These are phyloP conservation scores for Aspergillus amoenus DNA, from an alignment of 2,329 filamentous ascomycete species.

Conservation along the genomic window DNA sequence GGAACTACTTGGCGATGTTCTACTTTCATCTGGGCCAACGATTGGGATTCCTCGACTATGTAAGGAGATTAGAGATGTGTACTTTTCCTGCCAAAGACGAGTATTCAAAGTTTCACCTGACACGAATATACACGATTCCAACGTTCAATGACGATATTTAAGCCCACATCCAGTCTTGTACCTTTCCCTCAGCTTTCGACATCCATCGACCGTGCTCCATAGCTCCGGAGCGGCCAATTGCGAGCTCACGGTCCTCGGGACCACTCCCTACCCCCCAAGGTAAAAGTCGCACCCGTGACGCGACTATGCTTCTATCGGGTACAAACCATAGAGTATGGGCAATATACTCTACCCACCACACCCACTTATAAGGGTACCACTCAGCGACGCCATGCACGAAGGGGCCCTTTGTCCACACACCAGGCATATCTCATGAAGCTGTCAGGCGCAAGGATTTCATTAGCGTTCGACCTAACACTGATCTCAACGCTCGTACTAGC, in stretches of 20 bases:
- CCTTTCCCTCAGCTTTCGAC: too few species aligned
- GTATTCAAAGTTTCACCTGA: not conserved
- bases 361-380: conserved; percentile 36
- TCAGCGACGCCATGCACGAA: conserved; percentile 54
- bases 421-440: conserved; percentile 36
- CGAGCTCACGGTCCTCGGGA: conserved; percentile 43
- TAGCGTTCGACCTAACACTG: conserved; percentile 19
- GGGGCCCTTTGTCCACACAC: conserved; percentile 43
- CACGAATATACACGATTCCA: not conserved
- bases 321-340: conserved; percentile 53
- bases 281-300: conserved; percentile 41
- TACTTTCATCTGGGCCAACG: conserved; percentile 74
- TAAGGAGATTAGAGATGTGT: not conserved
- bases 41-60: conserved; percentile 51
- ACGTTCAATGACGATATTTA: not conserved
- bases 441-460: conserved; percentile 22
- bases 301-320: conserved; percentile 52
- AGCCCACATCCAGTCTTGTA: not conserved
- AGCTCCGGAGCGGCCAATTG: conserved; percentile 22
- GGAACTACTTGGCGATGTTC: conserved; percentile 83
- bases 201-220: not conserved
- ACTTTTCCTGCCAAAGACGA: not conserved
- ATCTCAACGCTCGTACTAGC: too few species aligned
- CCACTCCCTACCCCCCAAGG: conserved; percentile 28
- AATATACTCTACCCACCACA: conserved; percentile 41